Base-by-base conservation (phyloP, 352 stramenopile species). In the Phytophthora aleatoria region DNA sequence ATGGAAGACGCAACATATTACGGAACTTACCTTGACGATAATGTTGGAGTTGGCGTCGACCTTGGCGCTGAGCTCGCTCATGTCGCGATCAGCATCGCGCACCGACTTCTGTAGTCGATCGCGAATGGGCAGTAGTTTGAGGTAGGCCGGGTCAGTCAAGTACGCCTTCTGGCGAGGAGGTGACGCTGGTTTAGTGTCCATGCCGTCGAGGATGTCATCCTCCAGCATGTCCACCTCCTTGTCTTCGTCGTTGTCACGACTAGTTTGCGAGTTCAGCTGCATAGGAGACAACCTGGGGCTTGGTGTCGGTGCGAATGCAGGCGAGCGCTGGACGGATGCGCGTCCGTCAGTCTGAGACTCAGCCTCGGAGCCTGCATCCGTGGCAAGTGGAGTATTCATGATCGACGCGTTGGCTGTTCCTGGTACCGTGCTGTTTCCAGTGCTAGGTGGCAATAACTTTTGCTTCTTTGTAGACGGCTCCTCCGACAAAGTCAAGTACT, bases 141-240 rank as follows among this genome's bases (percentile, higher is more conserved):
- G 70, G 63, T 95, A 95, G 36, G 57, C 73, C 1, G 83, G 77
- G 33, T 96, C 74, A 7, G 76, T 83, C 53, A 89, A 64, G 64
- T 89, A 91, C 20, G 70, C 70, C 50, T 67, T 78, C 35, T 70
- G 63, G 13, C 38, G 54, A 50, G 53, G 57, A 49, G 68, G 63
- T 30, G 70, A 63, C 16, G 73, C 57, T 8, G 70, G 69, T 55
- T 91, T 91, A 12, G 82, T 83, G 16, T 92, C 85, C 83, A 94
- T 76, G 28, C 74, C 85, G 13, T 77, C 77, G 20, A 94, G 76
- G 13, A 94, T 80, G 24, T 94, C 85, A 45, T 94, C 73, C 53
- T 94, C 85, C 20, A 94, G 70, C 54, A 91, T 77, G 48, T 94
- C 85, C 26, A 92, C 83, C 7, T 91, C 82, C 36, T 91, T 89